phyloP scores from a whole-genome alignment of 2,329 filamentous ascomycete species.

The Pseudocercospora musae region DNA sequence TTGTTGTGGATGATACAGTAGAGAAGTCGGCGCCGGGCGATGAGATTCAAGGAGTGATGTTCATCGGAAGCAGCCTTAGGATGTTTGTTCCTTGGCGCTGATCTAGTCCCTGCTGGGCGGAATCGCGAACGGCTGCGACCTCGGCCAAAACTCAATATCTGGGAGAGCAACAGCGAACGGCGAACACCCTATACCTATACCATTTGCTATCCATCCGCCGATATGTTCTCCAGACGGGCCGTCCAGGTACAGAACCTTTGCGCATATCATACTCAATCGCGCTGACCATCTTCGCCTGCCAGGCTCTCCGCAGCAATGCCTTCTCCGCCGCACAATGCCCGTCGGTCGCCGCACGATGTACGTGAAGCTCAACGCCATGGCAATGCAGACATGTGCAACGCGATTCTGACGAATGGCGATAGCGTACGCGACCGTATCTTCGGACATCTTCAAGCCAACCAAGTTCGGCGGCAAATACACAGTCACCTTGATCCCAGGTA shows the following conservation, averaged over 20 bases:
- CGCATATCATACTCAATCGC: conserved; percentile 10
- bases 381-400: conserved; percentile 16
- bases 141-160: conserved; percentile 5
- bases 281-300: conserved; percentile 18
- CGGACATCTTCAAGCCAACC: conserved; percentile 98
- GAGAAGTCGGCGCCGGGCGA: background rate
- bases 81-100: background rate
- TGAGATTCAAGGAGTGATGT: background rate
- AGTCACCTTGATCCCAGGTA: conserved; percentile 93
- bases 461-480: conserved; percentile 99
- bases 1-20: too few species aligned
- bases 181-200: background rate
- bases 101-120: background rate
- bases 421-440: conserved; percentile 76
- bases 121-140: conserved; percentile 1
- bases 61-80: background rate
- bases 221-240: conserved; percentile 28
- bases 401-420: conserved; percentile 20
- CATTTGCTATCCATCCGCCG: background rate
- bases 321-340: conserved; percentile 44
- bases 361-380: conserved; percentile 29
- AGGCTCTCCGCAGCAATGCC: conserved; percentile 57
- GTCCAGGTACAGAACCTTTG: conserved; percentile 20
- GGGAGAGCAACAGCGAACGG: background rate
- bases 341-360: conserved; percentile 55